phyloP scores from a whole-genome alignment of 441 rosid genomes.

The Pelargonium australe region DNA sequence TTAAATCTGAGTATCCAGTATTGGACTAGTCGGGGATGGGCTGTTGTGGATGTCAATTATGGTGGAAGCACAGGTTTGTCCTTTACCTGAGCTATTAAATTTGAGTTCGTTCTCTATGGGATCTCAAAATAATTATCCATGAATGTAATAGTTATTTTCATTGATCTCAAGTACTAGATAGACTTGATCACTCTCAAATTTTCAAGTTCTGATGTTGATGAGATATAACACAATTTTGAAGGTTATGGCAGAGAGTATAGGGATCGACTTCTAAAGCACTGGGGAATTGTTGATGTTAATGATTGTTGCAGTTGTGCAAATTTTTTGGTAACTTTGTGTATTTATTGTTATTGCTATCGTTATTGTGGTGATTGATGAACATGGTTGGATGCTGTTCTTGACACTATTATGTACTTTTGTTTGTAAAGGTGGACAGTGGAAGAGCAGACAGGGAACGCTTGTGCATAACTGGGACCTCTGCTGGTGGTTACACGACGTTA shows the following conservation, averaged over 20 bases:
- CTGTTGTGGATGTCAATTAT: slow-evolving; percentile 83
- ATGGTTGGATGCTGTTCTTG: background rate
- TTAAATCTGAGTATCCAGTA: slow-evolving; percentile 69
- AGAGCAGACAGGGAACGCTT: slow-evolving; percentile 65
- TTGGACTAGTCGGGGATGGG: slow-evolving; percentile 99
- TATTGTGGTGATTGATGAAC: slow-evolving; percentile 5
- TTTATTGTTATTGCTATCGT: background rate
- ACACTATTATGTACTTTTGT: slow-evolving; percentile 13
- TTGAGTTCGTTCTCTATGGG: background rate
- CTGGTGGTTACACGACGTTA: slow-evolving; percentile 88
- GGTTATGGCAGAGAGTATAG: slow-evolving; percentile 91
- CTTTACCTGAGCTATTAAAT: slow-evolving; percentile 4
- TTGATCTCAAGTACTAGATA: background rate
- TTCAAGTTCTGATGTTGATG: slow-evolving; percentile 10
- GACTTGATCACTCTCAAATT: background rate
- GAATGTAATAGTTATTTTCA: background rate
- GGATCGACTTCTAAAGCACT: slow-evolving; percentile 54
- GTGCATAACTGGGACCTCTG: slow-evolving; percentile 92
- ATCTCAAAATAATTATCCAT: background rate
- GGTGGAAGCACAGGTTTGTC: slow-evolving; percentile 97
- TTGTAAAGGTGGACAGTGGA: slow-evolving; percentile 59
- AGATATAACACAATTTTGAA: slow-evolving; percentile 26
- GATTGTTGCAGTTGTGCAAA: slow-evolving; percentile 91
- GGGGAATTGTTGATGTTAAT: slow-evolving; percentile 92
- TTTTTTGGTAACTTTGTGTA: slow-evolving; percentile 52